These are phyloP conservation scores for Talaromyces sp. DNA, from an alignment of 2,329 filamentous ascomycete genomes.

Conservation along the genomic window DNA sequence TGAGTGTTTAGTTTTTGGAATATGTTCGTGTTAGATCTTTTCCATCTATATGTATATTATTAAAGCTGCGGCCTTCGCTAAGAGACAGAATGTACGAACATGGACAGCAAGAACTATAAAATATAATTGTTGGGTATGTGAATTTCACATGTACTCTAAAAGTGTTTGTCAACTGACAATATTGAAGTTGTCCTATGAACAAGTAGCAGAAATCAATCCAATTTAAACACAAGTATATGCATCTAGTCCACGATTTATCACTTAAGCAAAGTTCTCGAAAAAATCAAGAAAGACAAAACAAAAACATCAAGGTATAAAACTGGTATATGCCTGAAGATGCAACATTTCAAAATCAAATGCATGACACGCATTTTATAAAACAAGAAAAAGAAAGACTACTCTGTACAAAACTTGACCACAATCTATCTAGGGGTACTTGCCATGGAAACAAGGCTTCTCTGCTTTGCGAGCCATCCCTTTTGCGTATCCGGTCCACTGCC, in stretches of 20 bases:
- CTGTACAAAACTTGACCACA: not conserved
- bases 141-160: not conserved
- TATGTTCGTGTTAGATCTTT: not conserved
- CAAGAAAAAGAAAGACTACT: not conserved
- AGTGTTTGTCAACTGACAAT: too few relatives aligned
- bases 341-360: not conserved
- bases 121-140: not conserved
- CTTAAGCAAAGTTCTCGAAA: not conserved
- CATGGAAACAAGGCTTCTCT: constrained; percentile 37
- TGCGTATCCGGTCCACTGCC: constrained; percentile 31
- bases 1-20: not conserved
- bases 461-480: constrained; percentile 40
- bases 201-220: not conserved
- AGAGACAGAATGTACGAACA: not conserved
- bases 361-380: not conserved
- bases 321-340: not conserved
- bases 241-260: constrained; percentile 1
- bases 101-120: not conserved
- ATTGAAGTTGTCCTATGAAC: not conserved
- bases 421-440: constrained; percentile 7
- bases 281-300: not conserved
- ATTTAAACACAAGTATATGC: not conserved
- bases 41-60: constrained; percentile 1
- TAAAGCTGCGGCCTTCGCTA: not conserved
- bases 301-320: constrained; percentile 5